A percentile compares a stretch with the other conserved stretches of the same genome.
These are phyloP conservation scores for Phaeosphaeria sp. DNA, from an alignment of 2,329 filamentous ascomycete genomes.

Conservation along the genomic window DNA sequence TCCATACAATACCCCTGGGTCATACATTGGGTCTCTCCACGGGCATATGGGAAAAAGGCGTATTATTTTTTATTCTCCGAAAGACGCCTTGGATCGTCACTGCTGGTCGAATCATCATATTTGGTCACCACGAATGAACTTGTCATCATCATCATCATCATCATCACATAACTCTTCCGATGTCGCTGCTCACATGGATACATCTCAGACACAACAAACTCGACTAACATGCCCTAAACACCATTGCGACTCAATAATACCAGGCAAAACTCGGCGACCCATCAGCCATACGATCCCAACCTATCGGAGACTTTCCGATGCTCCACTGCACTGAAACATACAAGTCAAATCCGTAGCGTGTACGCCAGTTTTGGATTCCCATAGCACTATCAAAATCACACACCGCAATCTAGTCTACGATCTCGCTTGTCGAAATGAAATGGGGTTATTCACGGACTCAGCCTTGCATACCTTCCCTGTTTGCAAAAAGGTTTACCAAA, in stretches of 20 bases:
- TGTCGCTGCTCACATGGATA: no score
- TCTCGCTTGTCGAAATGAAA: no score
- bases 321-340: constrained; percentile 10
- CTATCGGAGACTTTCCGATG: constrained; percentile 4
- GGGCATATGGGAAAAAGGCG: background rate
- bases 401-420: no score
- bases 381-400: background rate
- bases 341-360: background rate
- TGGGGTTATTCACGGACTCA: background rate
- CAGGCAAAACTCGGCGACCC: background rate
- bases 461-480: background rate
- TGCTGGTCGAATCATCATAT: background rate
- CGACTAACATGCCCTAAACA: background rate
- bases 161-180: no score
- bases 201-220: background rate
- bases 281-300: background rate
- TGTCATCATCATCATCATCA: no score
- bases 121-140: background rate
- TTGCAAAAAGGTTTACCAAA: background rate
- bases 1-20: constrained; percentile 2
- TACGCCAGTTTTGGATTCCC: background rate
- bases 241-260: background rate
- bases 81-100: background rate
- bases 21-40: background rate
- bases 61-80: background rate